Evolutionary conservation across 2,329 filamentous ascomycete species (phyloP), one percentile per base, ranked within the genome.

Genomic region (Fonsecaea nubica): DNA sequence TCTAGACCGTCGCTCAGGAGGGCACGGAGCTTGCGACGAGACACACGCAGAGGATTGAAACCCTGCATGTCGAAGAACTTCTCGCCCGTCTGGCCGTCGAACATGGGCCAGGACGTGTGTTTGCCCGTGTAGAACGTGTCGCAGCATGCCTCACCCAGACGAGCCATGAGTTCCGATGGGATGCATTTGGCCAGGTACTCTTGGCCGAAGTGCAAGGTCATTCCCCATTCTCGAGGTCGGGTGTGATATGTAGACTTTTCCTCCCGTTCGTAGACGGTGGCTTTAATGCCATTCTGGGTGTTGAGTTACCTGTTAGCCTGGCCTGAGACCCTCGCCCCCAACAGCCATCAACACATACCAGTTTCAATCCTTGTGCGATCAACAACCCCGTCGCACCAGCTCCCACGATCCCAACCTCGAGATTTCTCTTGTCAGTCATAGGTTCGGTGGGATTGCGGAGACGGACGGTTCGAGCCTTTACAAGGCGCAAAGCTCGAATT

Each of bases 201-300:
- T 35, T 48, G 50, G 6, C 56, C 57, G 5, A 58, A 67, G 40
- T 67, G 65, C 10, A 67, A 21, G 13, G 58, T 59, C 66, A 69
- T 69, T 12, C 63, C 63, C 66, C 66, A 66, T 57, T 67, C 62
- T 32, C 65, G 62, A 38, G 65, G 62, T n/a, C 65, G 62, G 18
- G 56, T 62, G 25, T 12, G 56, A 12, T 65, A 65, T 15, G 58
- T 55, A 5, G 54, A 30, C 25, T 40, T 30, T 25, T 53, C 52
- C 33, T 68, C 66, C 15, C 58, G 35, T 32, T 68, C 63, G 50
- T 68, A 65, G 40, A 68, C 60, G 25, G 45, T 36, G 35, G 38
- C 42, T 32, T 52, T 32, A 42, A 68, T 59, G 52, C 63, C 57
- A 21, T 65, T 61, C 66, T 68, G 58, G 2, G 25, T 3, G 32